Evolutionary conservation across 768 basidiomycete genomes (phyloP).

Genomic region (Harrya chromipes): DNA sequence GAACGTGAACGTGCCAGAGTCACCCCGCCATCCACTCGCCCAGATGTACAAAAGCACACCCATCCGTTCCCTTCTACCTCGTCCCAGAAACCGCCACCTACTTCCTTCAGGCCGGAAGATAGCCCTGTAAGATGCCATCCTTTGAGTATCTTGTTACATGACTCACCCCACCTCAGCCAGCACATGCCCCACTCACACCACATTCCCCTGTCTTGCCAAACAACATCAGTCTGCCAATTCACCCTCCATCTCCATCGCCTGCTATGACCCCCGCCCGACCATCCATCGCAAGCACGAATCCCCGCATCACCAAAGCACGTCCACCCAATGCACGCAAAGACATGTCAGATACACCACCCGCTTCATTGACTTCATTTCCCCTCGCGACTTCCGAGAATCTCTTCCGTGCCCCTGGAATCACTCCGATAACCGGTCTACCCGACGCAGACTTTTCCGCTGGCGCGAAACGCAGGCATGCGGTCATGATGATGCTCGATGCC

Average conservation of each 20-base stretch:
- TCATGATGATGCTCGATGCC: slow-evolving; percentile 75
- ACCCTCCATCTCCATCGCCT: slow-evolving; percentile 29
- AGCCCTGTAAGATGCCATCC: slow-evolving; percentile 30
- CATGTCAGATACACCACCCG: slow-evolving; percentile 15
- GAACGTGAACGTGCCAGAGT: slow-evolving; percentile 42
- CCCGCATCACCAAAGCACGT: slow-evolving; percentile 32
- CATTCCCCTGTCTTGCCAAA: slow-evolving; percentile 29
- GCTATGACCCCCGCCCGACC: slow-evolving; percentile 21
- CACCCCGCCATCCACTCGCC: slow-evolving; percentile 19
- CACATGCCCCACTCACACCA: slow-evolving; percentile 29
- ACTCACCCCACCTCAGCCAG: slow-evolving; percentile 16
- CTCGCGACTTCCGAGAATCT: slow-evolving; percentile 29
- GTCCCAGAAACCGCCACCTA: slow-evolving; percentile 16
- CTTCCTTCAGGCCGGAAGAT: slow-evolving; percentile 19
- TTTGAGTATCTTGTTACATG: neutral
- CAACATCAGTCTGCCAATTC: slow-evolving; percentile 11
- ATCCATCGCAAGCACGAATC: slow-evolving; percentile 8
- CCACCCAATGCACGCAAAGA: slow-evolving; percentile 29
- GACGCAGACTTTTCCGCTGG: slow-evolving; percentile 45
- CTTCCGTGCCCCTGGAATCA: slow-evolving; percentile 25
- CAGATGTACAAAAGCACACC: slow-evolving; percentile 20
- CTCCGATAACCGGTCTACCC: slow-evolving; percentile 31
- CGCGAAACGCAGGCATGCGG: slow-evolving; percentile 71
- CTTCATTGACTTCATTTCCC: slow-evolving; percentile 16
- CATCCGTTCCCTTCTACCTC: slow-evolving; percentile 15